Percentiles rank a stretch among this genome's conserved stretches.
Conservation (phyloP, 1,139 yeast species). For the Geotrichum citri-aurantii region DNA sequence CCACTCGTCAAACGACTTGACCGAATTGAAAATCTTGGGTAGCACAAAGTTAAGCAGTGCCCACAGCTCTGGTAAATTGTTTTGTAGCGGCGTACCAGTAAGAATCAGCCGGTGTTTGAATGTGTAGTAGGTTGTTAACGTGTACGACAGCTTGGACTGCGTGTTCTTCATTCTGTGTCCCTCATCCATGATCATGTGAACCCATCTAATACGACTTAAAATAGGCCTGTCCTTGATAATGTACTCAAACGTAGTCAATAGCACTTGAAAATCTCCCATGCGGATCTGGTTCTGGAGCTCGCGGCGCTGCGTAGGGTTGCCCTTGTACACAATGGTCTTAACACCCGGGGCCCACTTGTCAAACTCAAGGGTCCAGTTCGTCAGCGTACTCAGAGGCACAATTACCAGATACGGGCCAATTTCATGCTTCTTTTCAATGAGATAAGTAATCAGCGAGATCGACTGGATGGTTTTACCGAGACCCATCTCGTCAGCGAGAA, state of each 20-base stretch:
- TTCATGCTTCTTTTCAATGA: conserved; percentile 62
- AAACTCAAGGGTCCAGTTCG: conserved; percentile 94
- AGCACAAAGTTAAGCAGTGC: conserved; percentile 89
- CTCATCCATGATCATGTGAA: conserved; percentile 97
- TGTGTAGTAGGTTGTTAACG: conserved; percentile 75
- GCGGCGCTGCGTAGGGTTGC: conserved; percentile 78
- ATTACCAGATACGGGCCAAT: conserved; percentile 66
- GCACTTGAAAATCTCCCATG: conserved; percentile 76
- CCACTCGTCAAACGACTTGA: conserved; percentile 98
- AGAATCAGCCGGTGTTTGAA: conserved; percentile 82
- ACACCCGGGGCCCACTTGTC: conserved; percentile 83
- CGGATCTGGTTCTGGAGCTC: conserved; percentile 64
- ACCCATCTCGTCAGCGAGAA: conserved; percentile 93
- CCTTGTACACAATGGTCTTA: conserved; percentile 41
- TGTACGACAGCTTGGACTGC: conserved; percentile 76
- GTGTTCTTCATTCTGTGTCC: conserved; percentile 98
- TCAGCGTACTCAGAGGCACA: conserved; percentile 90
- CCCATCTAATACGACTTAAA: conserved; percentile 73
- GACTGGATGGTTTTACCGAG: conserved; percentile 85
- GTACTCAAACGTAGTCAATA: conserved; percentile 67
- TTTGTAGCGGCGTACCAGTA: conserved; percentile 97
- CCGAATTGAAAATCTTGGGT: conserved; percentile 95
- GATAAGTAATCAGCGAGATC: conserved; percentile 66
- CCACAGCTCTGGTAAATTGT: conserved; percentile 95
- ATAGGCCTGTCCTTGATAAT: conserved; percentile 85